phyloP scores from a whole-genome alignment of 2,329 filamentous ascomycete species.

The Myrmaecium sp. region DNA sequence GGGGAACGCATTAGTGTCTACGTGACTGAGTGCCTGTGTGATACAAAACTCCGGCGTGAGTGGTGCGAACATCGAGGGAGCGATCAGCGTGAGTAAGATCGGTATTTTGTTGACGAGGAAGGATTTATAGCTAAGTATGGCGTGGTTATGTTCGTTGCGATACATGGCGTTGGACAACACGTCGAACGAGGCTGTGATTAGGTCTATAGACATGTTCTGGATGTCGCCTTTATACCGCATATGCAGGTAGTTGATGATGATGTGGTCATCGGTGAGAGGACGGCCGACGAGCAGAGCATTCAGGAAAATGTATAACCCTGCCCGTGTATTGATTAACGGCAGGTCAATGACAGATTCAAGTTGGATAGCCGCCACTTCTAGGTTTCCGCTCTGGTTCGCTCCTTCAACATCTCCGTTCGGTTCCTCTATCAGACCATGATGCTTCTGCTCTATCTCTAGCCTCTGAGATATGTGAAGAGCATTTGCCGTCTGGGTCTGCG shows the following conservation, averaged over 20 bases:
- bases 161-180: conserved; percentile 76
- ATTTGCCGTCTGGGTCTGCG: no score
- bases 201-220: conserved; percentile 59
- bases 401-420: conserved; percentile 26
- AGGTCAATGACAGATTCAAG: conserved; percentile 45
- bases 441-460: conserved; percentile 23
- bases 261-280: conserved; percentile 66
- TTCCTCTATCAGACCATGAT: conserved; percentile 25
- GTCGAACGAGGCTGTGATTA: conserved; percentile 81
- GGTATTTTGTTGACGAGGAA: conserved; percentile 68
- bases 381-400: conserved; percentile 19
- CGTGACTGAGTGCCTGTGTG: conserved; percentile 44
- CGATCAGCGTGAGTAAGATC: conserved; percentile 40
- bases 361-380: conserved; percentile 29
- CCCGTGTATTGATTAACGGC: conserved; percentile 56
- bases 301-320: conserved; percentile 71
- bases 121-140: conserved; percentile 60
- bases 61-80: conserved; percentile 39
- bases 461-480: conserved; percentile 30
- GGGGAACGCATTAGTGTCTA: conserved; percentile 46
- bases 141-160: conserved; percentile 41
- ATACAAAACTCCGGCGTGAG: conserved; percentile 48
- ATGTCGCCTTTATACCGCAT: conserved; percentile 74
- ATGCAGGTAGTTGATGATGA: conserved; percentile 63
- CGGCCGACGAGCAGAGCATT: conserved; percentile 66